Conservation (phyloP, 1,284 basidiomycete species). For the Leccinum griseonigrum region DNA sequence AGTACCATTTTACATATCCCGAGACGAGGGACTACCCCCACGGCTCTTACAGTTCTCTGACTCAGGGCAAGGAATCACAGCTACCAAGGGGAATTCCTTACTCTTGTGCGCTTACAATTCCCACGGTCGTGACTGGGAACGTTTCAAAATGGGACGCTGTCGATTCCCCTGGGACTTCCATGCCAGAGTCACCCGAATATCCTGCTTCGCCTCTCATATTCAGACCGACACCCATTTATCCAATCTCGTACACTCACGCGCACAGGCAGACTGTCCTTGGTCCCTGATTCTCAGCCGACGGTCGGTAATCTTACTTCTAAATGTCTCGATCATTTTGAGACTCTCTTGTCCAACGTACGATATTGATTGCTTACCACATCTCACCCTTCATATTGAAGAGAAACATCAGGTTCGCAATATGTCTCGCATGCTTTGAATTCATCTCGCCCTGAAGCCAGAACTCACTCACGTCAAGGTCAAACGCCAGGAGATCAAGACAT, state of each 20-base stretch:
- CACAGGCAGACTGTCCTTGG: background rate
- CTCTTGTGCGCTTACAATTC: slow-evolving; percentile 4
- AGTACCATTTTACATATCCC: slow-evolving; percentile 7
- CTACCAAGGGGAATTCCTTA: slow-evolving; percentile 11
- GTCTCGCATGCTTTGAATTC: slow-evolving; percentile 74
- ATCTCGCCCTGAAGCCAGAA: slow-evolving; percentile 51
- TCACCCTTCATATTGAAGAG: background rate
- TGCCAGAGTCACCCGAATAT: slow-evolving; percentile 11
- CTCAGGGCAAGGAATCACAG: slow-evolving; percentile 15
- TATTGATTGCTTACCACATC: slow-evolving; percentile 24
- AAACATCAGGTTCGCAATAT: slow-evolving; percentile 53
- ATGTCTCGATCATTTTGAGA: slow-evolving; percentile 45
- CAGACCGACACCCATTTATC: slow-evolving; percentile 31
- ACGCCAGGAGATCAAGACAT: slow-evolving; percentile 65
- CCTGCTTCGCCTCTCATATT: slow-evolving; percentile 21
- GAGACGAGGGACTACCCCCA: slow-evolving; percentile 9
- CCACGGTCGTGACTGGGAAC: slow-evolving; percentile 1
- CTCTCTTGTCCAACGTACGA: slow-evolving; percentile 58
- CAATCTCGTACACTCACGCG: slow-evolving; percentile 24
- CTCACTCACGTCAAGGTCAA: slow-evolving; percentile 59
- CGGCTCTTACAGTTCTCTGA: slow-evolving; percentile 2
- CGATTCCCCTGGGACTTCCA: background rate
- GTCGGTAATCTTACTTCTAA: background rate
- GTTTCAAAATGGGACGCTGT: slow-evolving; percentile 1
- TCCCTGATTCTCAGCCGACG: slow-evolving; percentile 7